Evolutionary conservation across 2,329 filamentous ascomycete genomes (phyloP).

Genomic region (Penicillium capsulatum): DNA sequence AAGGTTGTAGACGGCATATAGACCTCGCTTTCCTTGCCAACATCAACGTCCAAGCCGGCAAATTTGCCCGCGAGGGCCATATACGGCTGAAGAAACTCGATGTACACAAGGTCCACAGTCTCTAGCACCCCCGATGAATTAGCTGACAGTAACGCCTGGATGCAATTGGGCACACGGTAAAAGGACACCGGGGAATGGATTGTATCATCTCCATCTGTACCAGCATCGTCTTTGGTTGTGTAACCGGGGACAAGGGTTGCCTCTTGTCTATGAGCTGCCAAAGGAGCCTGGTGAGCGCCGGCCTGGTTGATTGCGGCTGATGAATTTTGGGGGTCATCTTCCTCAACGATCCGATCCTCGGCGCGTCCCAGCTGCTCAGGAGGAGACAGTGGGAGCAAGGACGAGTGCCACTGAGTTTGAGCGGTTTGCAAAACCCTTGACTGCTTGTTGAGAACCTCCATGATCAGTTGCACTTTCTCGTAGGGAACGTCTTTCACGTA

Average conservation of each 20-base stretch:
- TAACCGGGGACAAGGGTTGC: slow-evolving; percentile 65
- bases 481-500: slow-evolving; percentile 81
- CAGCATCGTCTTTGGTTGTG: slow-evolving; percentile 81
- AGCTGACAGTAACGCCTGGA: slow-evolving; percentile 61
- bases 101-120: slow-evolving; percentile 80
- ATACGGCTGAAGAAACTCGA: slow-evolving; percentile 85
- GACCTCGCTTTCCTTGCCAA: slow-evolving; percentile 46
- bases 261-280: slow-evolving; percentile 30
- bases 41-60: slow-evolving; percentile 49
- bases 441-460: slow-evolving; percentile 56
- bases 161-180: slow-evolving; percentile 76
- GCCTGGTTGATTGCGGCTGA: slow-evolving; percentile 4
- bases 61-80: slow-evolving; percentile 69
- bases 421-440: slow-evolving; percentile 45
- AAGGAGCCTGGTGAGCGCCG: slow-evolving; percentile 27
- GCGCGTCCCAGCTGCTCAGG: slow-evolving; percentile 42
- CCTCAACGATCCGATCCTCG: slow-evolving; percentile 19
- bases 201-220: slow-evolving; percentile 84
- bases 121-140: slow-evolving; percentile 53
- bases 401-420: slow-evolving; percentile 6
- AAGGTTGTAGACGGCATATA: slow-evolving; percentile 54
- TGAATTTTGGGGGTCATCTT: slow-evolving; percentile 8
- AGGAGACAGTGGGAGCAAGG: slow-evolving; percentile 37
- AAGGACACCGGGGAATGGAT: slow-evolving; percentile 70
- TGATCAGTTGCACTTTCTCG: slow-evolving; percentile 64